These are phyloP conservation scores for Epicoccum sorghinum DNA, from an alignment of 2,329 filamentous ascomycete species.

Conservation along the genomic window DNA sequence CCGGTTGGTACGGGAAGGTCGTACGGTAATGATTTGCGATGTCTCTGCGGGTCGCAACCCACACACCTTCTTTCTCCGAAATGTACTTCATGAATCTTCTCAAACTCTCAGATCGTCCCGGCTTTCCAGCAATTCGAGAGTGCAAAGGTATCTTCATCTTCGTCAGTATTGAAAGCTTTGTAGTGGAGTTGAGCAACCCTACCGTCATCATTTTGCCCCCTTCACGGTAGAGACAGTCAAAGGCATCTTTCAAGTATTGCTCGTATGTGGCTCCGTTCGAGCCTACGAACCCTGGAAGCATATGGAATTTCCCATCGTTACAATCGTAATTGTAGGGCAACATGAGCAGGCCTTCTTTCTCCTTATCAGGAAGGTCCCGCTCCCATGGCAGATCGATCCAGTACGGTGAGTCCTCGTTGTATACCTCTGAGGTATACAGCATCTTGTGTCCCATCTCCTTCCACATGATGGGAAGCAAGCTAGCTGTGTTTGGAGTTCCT, in stretches of 20 bases:
- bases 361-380: slow-evolving; percentile 47
- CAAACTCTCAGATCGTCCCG: slow-evolving; percentile 58
- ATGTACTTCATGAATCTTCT: slow-evolving; percentile 62
- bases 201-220: slow-evolving; percentile 61
- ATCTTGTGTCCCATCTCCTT: slow-evolving; percentile 56
- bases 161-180: slow-evolving; percentile 48
- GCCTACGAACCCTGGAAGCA: slow-evolving; percentile 1
- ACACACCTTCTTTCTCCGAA: slow-evolving; percentile 58
- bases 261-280: slow-evolving; percentile 2
- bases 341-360: slow-evolving; percentile 37
- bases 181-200: not conserved
- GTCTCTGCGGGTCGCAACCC: slow-evolving; percentile 60
- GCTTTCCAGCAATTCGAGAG: slow-evolving; percentile 59
- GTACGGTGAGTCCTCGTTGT: slow-evolving; percentile 63
- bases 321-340: slow-evolving; percentile 1
- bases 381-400: slow-evolving; percentile 62
- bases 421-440: slow-evolving; percentile 58
- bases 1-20: slow-evolving; percentile 53
- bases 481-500: slow-evolving; percentile 54
- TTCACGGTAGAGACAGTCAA: slow-evolving; percentile 61
- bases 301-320: slow-evolving; percentile 14
- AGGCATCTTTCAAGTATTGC: slow-evolving; percentile 53
- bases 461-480: slow-evolving; percentile 59
- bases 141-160: slow-evolving; percentile 64
- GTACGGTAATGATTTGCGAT: slow-evolving; percentile 58